These are phyloP conservation scores for Cryphonectria parasitica DNA, from an alignment of 2,329 filamentous ascomycete species.

Conservation along the genomic window DNA sequence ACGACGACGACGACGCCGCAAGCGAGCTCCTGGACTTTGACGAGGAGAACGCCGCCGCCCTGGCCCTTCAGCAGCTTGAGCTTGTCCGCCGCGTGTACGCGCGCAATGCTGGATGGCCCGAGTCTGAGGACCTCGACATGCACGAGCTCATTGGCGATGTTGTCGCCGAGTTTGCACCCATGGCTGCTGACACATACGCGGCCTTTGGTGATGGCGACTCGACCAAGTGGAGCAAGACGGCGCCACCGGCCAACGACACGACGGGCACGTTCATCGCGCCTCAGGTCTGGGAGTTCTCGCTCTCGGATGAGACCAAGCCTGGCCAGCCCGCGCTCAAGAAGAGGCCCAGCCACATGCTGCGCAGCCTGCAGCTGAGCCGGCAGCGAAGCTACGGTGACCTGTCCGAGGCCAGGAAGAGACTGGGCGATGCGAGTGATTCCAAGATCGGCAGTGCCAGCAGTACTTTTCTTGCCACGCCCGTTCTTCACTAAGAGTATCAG, in stretches of 20 bases:
- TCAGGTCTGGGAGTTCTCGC: conserved; percentile 28
- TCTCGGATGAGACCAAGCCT: conserved; percentile 27
- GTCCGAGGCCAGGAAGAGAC: conserved; percentile 25
- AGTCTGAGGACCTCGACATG: conserved; percentile 28
- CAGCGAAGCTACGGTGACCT: conserved; percentile 29
- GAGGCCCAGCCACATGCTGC: conserved; percentile 29
- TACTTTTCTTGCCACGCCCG: conserved; percentile 27
- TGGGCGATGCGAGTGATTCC: conserved; percentile 20
- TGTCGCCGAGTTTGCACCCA: conserved; percentile 27
- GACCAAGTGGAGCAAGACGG: conserved; percentile 27
- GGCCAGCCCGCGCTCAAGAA: conserved; percentile 28
- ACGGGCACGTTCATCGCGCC: conserved; percentile 27
- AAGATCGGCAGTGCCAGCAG: conserved; percentile 20
- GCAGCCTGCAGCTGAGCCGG: conserved; percentile 27
- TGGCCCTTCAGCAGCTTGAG: conserved; percentile 30
- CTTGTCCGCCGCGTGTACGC: conserved; percentile 30
- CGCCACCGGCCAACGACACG: conserved; percentile 22
- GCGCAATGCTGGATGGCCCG: conserved; percentile 29
- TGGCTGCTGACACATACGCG: conserved; percentile 26
- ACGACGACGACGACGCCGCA: conserved; percentile 23
- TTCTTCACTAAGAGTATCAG: conserved; percentile 24
- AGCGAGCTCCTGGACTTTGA: conserved; percentile 29
- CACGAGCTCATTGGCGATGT: conserved; percentile 27
- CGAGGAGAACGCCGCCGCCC: conserved; percentile 28
- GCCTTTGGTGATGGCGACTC: conserved; percentile 29